Base-by-base conservation (phyloP, 495 filamentous ascomycete species). In the Xylaria scruposa region DNA sequence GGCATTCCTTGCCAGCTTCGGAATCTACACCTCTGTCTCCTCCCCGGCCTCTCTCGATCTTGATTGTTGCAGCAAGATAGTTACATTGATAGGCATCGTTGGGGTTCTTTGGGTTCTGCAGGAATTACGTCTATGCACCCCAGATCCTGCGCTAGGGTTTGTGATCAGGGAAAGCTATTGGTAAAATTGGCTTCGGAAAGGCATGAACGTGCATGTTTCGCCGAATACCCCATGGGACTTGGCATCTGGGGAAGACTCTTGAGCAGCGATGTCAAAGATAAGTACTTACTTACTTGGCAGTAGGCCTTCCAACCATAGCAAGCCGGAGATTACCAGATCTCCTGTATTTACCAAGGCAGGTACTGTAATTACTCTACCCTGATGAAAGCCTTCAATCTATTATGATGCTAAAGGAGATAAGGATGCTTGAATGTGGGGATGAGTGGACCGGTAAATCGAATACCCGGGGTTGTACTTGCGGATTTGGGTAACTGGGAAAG, bases 131-230 rank as follows among this genome's bases (percentile, higher is more conserved):
- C n/a, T 49, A 58, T 47, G 42, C 51, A 49, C 67, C 67, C 54
- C 56, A 36, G 56, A 70, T 49, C 24, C 67, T 21, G 61, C 44
- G 44, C 44, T 61, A 24, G 7, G 40, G 51, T 40, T 9, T 40
- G 17, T 47, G 9, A 60, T 19, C 19, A 33, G 8, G 36, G n/a
- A 44, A 58, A 56, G n/a, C 44, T 19, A 21, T 38, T 36, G 63
- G 38, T 24, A 19, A 5, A 13, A 12, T 21, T 21, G 26, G 24
- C 46, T 51, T 21, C 46, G 13, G 19, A 53, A 15, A 10, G 38
- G 63, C 63, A 66, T 53, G 29, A 53, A 36, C 46, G 19, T 13
- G 29, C 44, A 49, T 49, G 63, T 66, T 38, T 64, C 46, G 44
- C 63, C 26, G 47, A 33, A 64, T 13, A 10, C 19, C 19, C 26